These are phyloP conservation scores for Uronychia setigera DNA, from an alignment of 73 alveolate genomes.

Conservation along the genomic window DNA sequence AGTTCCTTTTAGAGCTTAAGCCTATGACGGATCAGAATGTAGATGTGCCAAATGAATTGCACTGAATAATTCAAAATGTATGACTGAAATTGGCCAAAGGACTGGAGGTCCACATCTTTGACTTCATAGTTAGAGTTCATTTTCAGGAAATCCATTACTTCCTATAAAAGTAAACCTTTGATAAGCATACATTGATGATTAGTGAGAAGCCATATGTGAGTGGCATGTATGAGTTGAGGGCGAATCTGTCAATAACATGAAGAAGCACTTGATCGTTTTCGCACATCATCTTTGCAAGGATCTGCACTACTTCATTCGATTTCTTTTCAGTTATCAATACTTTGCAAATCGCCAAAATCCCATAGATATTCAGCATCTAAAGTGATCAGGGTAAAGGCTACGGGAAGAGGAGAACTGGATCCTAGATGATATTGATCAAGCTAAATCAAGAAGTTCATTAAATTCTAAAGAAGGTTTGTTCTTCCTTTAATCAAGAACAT, in stretches of 20 bases:
- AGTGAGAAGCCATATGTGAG: conserved; percentile 13
- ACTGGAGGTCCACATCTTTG: conserved; percentile 7
- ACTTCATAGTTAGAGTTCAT: not conserved
- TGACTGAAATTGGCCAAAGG: not conserved
- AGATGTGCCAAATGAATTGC: conserved; percentile 19
- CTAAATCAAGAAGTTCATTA: not conserved
- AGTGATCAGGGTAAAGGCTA: not conserved
- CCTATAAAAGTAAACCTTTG: not conserved
- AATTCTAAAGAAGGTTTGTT: not conserved
- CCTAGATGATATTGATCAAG: not conserved
- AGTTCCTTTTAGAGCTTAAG: conserved; percentile 12
- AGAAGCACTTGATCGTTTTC: not conserved
- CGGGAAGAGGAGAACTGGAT: too few relatives aligned
- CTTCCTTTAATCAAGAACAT: not conserved
- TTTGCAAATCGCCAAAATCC: not conserved
- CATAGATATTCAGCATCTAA: not conserved
- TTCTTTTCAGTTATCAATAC: not conserved
- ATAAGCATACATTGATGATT: not conserved
- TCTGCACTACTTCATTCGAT: not conserved
- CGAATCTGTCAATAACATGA: conserved; percentile 10
- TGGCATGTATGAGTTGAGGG: conserved; percentile 7
- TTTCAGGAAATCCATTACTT: conserved; percentile 5
- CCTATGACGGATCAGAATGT: not conserved
- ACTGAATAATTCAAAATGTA: conserved; percentile 20
- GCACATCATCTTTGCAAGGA: not conserved